These are phyloP conservation scores for Platanus orientalis DNA, from an alignment of 164 flowering plant genomes.

Conservation along the genomic window DNA sequence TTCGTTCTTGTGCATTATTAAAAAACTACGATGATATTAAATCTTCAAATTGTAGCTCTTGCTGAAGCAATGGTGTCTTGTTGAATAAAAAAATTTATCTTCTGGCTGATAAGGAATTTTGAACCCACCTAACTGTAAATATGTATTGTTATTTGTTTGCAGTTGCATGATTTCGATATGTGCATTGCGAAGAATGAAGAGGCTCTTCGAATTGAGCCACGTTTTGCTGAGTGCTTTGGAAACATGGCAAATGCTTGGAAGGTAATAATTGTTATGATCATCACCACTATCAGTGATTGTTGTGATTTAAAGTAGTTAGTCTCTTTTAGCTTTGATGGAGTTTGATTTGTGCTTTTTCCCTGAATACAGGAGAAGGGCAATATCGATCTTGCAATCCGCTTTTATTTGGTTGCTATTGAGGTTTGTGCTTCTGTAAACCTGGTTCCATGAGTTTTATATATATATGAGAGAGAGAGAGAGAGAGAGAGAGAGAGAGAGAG, in stretches of 20 bases:
- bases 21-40: too few relatives aligned
- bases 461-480: too few relatives aligned
- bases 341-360: not conserved
- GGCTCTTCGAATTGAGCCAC: constrained; percentile 77
- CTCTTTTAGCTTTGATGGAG: not conserved
- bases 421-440: constrained; percentile 33
- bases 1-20: too few relatives aligned
- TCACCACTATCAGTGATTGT: not conserved
- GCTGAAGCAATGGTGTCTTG: not conserved
- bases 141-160: constrained; percentile 1
- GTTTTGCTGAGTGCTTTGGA: constrained; percentile 95
- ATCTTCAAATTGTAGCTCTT: too few relatives aligned
- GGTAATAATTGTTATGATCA: constrained; percentile 34
- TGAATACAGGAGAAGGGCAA: constrained; percentile 87
- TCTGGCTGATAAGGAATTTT: not conserved
- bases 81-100: not conserved
- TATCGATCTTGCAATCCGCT: constrained; percentile 87
- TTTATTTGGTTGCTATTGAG: constrained; percentile 90
- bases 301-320: not conserved
- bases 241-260: constrained; percentile 99
- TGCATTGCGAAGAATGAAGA: constrained; percentile 94
- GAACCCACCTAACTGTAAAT: not conserved
- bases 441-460: too few relatives aligned
- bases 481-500: too few relatives aligned
- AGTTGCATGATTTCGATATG: constrained; percentile 91